phyloP scores from a whole-genome alignment of 176 grass and related monocot genomes.

The Olyra latifolia region DNA sequence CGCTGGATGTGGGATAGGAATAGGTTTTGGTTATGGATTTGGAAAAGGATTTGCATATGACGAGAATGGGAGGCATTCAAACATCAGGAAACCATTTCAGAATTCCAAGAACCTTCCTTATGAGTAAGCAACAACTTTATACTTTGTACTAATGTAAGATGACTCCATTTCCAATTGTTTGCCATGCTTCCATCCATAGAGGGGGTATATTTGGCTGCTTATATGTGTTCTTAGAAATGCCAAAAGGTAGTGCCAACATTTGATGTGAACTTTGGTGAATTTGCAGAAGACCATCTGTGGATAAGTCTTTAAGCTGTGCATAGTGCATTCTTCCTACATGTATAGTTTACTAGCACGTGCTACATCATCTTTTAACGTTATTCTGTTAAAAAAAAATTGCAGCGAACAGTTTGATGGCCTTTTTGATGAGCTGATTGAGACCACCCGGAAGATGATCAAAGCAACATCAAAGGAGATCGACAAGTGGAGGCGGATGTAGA shows the following conservation, averaged over 20 bases:
- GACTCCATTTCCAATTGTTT: not conserved
- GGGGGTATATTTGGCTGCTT: not conserved
- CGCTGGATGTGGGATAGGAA: slow-evolving; percentile 86
- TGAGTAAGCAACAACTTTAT: slow-evolving; percentile 58
- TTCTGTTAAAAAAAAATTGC: slow-evolving; percentile 20
- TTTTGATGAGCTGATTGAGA: slow-evolving; percentile 82
- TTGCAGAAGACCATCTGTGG: not conserved
- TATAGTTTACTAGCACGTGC: not conserved
- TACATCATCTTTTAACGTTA: not conserved
- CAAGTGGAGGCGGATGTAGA: slow-evolving; percentile 71
- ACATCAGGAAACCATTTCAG: slow-evolving; percentile 70
- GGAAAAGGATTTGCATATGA: slow-evolving; percentile 87
- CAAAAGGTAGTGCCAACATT: not conserved
- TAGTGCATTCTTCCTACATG: not conserved
- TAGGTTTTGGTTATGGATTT: slow-evolving; percentile 88
- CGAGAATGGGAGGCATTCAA: slow-evolving; percentile 70
- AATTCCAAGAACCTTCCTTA: slow-evolving; percentile 45
- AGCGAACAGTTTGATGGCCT: slow-evolving; percentile 65
- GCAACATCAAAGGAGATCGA: slow-evolving; percentile 85
- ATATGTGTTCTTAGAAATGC: not conserved
- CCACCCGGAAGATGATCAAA: slow-evolving; percentile 70
- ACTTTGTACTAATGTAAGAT: not conserved
- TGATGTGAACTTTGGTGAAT: not conserved
- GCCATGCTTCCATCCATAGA: not conserved
- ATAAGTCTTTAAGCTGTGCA: not conserved